These are phyloP conservation scores for Parmelia sp. DNA, from an alignment of 495 filamentous ascomycete species.

Conservation along the genomic window DNA sequence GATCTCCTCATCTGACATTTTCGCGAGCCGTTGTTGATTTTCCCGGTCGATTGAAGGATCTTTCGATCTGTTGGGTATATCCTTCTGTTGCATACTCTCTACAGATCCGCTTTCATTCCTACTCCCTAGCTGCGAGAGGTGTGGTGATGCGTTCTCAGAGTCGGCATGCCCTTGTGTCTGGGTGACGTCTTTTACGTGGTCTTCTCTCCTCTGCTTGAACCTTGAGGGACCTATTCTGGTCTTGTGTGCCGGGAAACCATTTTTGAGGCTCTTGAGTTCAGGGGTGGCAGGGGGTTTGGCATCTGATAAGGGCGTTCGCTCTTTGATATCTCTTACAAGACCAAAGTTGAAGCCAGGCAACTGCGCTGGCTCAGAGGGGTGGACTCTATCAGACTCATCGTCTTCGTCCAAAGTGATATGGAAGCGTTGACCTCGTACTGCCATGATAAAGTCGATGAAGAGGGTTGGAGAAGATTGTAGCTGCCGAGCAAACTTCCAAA, in stretches of 20 bases:
- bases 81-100: constrained; percentile 10
- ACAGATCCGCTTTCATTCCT: not conserved
- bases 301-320: constrained; percentile 51
- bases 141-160: not conserved
- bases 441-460: constrained; percentile 38
- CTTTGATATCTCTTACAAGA: constrained; percentile 72
- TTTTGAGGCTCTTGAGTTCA: constrained; percentile 47
- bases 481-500: too few relatives aligned
- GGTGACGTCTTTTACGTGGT: not conserved
- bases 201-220: constrained; percentile 14
- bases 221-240: constrained; percentile 45
- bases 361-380: constrained; percentile 24
- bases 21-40: constrained; percentile 64
- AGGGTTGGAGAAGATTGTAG: not conserved
- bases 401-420: constrained; percentile 42
- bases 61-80: constrained; percentile 42
- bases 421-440: constrained; percentile 55
- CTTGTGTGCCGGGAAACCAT: constrained; percentile 84
- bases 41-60: constrained; percentile 69
- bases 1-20: constrained; percentile 80
- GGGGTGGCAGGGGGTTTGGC: constrained; percentile 59
- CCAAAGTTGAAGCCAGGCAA: constrained; percentile 32
- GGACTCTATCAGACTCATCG: constrained; percentile 29
- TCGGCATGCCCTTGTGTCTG: not conserved
- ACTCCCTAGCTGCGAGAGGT: not conserved